Conservation (phyloP, 441 rosid species). For the Mallotus japonicus region DNA sequence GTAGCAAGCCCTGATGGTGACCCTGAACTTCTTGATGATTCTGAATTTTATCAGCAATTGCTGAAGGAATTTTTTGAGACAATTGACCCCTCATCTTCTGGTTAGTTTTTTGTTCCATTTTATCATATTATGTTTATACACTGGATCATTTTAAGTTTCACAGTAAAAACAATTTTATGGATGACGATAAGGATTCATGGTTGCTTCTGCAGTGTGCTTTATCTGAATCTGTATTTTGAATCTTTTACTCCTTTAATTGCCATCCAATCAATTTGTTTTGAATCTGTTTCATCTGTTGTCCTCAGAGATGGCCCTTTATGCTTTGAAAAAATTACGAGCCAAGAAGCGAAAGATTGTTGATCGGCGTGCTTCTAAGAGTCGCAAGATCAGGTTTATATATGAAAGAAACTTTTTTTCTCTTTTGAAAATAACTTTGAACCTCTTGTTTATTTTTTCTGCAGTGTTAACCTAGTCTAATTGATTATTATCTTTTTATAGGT, state of each 20-base stretch:
- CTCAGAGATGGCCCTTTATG: slow-evolving; percentile 72
- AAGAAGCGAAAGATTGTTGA: slow-evolving; percentile 94
- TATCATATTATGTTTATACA: neutral
- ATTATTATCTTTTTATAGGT: slow-evolving; percentile 34
- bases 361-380: slow-evolving; percentile 83
- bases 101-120: slow-evolving; percentile 32
- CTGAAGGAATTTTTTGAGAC: slow-evolving; percentile 85
- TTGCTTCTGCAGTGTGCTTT: neutral
- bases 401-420: too few species aligned
- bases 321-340: slow-evolving; percentile 61
- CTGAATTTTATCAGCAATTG: slow-evolving; percentile 82
- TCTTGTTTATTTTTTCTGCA: neutral
- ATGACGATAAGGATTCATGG: too few species aligned
- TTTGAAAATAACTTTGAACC: neutral
- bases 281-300: slow-evolving; percentile 15
- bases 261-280: slow-evolving; percentile 6
- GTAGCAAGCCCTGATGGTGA: slow-evolving; percentile 61
- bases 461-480: slow-evolving; percentile 4
- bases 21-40: slow-evolving; percentile 82
- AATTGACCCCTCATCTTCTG: slow-evolving; percentile 64
- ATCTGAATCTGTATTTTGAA: neutral
- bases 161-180: too few species aligned
- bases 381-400: slow-evolving; percentile 67
- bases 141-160: neutral
- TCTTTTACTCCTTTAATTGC: neutral